Evolutionary conservation across 345 rosid species (phyloP).

Genomic region (Acer negundo): DNA sequence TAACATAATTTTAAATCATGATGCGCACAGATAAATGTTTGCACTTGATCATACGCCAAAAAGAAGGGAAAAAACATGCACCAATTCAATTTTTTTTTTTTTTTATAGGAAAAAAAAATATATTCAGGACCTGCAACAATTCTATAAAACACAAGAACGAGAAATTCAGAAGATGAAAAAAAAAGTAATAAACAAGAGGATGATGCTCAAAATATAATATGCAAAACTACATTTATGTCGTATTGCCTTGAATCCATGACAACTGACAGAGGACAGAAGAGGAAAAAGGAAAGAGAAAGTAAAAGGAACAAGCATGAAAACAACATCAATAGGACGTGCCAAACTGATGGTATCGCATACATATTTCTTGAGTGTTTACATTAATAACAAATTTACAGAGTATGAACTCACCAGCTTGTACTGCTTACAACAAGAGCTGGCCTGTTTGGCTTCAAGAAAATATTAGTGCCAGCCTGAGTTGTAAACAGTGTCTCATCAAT

Average conservation of each 20-base stretch:
- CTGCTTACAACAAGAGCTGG: slow-evolving; percentile 98
- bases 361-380: not conserved
- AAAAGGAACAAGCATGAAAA: not conserved
- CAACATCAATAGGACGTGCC: not conserved
- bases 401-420: slow-evolving; percentile 83
- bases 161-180: not conserved
- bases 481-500: slow-evolving; percentile 69
- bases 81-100: not conserved
- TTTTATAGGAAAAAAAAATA: no score
- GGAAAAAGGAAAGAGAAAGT: slow-evolving; percentile 9
- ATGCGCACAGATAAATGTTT: not conserved
- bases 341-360: not conserved
- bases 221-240: not conserved
- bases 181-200: not conserved
- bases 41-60: not conserved
- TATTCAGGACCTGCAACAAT: not conserved
- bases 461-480: slow-evolving; percentile 31
- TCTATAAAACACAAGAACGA: not conserved
- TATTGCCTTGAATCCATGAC: not conserved
- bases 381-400: not conserved
- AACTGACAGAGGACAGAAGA: not conserved
- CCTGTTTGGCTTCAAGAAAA: slow-evolving; percentile 63
- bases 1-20: not conserved
- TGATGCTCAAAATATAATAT: not conserved
- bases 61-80: not conserved